These are phyloP conservation scores for Chimonanthus praecox DNA, from an alignment of 164 flowering plant genomes.

Conservation along the genomic window DNA sequence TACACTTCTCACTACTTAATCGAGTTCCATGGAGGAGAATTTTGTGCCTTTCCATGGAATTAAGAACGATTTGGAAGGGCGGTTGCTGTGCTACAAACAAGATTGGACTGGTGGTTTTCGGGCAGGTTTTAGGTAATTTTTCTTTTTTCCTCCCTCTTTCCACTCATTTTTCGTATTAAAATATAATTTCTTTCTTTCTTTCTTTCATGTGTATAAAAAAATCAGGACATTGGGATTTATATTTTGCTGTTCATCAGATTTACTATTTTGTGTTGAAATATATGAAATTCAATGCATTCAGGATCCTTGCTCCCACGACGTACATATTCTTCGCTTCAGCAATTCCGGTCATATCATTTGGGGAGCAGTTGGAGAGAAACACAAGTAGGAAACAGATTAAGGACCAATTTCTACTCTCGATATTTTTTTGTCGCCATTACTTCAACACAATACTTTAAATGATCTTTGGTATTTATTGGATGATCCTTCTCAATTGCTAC, in stretches of 20 bases:
- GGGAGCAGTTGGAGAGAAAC: conserved; percentile 85
- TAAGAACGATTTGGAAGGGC: conserved; percentile 77
- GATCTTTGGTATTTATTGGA: not conserved
- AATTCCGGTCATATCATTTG: conserved; percentile 96
- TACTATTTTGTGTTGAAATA: too few relatives aligned
- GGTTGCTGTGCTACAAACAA: conserved; percentile 84
- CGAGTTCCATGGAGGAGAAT: conserved; percentile 71
- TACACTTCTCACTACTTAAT: too few relatives aligned
- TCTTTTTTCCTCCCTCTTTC: not conserved
- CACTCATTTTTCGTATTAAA: too few relatives aligned
- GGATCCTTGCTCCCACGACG: conserved; percentile 96
- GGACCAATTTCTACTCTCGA: not conserved
- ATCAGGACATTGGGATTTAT: too few relatives aligned
- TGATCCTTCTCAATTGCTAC: conserved; percentile 9
- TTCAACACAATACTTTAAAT: too few relatives aligned
- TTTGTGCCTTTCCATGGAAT: conserved; percentile 95
- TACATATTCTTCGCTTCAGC: conserved; percentile 98
- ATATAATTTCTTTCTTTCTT: too few relatives aligned
- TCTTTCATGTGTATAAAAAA: too few relatives aligned
- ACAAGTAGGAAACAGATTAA: conserved; percentile 39
- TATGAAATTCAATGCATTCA: conserved; percentile 12
- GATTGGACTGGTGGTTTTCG: conserved; percentile 88
- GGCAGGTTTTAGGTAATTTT: conserved; percentile 76
- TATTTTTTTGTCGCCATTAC: not conserved
- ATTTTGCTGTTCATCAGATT: too few relatives aligned